Conservation (phyloP, 2,329 filamentous ascomycete species). For the Aspergillus viridinutans region DNA sequence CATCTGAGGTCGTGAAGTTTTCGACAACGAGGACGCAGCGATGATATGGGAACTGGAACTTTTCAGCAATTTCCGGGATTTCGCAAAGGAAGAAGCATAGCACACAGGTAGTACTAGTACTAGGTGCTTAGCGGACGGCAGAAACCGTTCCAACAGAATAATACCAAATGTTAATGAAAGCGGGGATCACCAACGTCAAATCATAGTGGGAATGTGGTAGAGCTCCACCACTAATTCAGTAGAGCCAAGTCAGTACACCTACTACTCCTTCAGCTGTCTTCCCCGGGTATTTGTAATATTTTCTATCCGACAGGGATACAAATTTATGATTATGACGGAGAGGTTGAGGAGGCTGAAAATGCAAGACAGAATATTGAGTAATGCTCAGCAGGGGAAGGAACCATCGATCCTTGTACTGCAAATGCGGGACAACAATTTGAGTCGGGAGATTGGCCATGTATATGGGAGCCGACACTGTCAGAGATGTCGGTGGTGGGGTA, state of each 20-base stretch:
- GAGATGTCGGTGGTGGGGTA: neutral
- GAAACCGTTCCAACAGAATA: constrained; percentile 3
- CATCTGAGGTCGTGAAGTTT: neutral
- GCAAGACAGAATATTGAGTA: neutral
- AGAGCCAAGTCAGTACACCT: neutral
- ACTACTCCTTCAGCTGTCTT: neutral
- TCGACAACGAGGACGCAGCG: neutral
- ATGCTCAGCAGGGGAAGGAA: neutral
- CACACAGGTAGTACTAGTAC: neutral
- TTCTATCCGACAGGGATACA: neutral
- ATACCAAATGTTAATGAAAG: constrained; percentile 21
- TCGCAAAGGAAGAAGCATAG: neutral
- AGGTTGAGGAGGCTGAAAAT: neutral
- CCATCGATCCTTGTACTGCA: neutral
- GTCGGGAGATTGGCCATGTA: neutral
- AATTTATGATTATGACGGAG: neutral
- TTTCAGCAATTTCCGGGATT: neutral
- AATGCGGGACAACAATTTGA: neutral
- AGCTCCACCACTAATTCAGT: constrained; percentile 25
- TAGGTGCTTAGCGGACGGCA: neutral
- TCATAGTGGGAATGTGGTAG: constrained; percentile 15
- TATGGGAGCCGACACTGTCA: neutral
- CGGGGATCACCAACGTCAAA: constrained; percentile 33
- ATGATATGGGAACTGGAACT: neutral
- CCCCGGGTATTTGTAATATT: neutral